Evolutionary conservation across 805 yeast species (phyloP), one percentile per base, ranked within the genome.

Genomic region (Wickerhamiella brachini): DNA sequence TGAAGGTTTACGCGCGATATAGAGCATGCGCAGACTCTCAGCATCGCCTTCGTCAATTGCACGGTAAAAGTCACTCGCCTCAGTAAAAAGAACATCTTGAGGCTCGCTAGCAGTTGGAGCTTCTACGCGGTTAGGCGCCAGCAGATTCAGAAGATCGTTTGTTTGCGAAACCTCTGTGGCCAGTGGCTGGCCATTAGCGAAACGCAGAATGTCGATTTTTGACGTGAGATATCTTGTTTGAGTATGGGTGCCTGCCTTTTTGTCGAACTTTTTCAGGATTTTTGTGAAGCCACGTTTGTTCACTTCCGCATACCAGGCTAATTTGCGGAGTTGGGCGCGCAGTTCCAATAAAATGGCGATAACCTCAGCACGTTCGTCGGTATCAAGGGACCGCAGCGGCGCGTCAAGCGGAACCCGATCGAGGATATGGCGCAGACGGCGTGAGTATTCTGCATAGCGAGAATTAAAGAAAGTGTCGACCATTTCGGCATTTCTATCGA

Each of bases 221-320:
- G 90, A 76, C 26, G 74, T 65, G 51, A 87, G 68, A 57, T 78
- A 81, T n/a, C 72, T 64, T 23, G 70, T 68, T 59, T 80, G 83
- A 48, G 76, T 75, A 49, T 66, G 64, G 0, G 84, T 77, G 6
- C 84, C 83, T 24, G 77, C 71, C 64, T 87, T 87, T 70, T 90
- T 90, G 66, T 90, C 97, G 59, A 89, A 62, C 56, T 89, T 89
- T 69, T 89, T 89, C 62, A 90, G 71, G 56, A 90, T 90, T 69
- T 89, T 89, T 50, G 80, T 76, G 59, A 88, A 85, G 0, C 95
- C 97, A 54, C 94, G 79, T 62, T 83, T 85, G 70, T 89, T 89
- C 59, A 89, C 77, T 62, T 90, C 97, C 22, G 94, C 94, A 65
- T 78, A 89, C 95, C 97, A 90, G 65, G 85, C 88, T 62, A 89